Conservation (phyloP, 768 basidiomycete genomes). For the Amanita phalloides region DNA sequence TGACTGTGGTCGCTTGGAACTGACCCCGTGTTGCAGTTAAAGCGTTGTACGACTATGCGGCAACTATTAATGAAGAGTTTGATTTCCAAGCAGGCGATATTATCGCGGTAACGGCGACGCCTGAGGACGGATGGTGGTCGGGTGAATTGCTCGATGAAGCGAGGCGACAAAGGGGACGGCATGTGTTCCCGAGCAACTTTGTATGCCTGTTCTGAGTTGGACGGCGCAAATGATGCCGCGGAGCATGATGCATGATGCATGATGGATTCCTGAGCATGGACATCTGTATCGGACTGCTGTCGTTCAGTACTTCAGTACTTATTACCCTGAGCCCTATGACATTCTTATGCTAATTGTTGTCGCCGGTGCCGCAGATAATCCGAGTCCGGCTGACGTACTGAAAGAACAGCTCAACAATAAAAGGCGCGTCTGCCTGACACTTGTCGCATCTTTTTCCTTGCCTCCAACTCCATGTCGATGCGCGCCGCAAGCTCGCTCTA, state of each 20-base stretch:
- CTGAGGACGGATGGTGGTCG: constrained; percentile 98
- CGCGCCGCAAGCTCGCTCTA: constrained; percentile 26
- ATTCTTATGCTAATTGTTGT: constrained; percentile 1
- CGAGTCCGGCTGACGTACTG: not conserved
- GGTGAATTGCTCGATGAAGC: constrained; percentile 77
- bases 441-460: not conserved
- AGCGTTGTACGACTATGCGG: constrained; percentile 80
- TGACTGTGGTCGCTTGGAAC: not conserved
- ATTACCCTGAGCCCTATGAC: not conserved
- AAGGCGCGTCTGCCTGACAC: not conserved
- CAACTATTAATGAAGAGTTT: constrained; percentile 87
- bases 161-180: constrained; percentile 56
- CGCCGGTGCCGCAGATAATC: not conserved
- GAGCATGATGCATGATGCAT: not conserved
- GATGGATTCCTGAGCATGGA: not conserved
- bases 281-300: not conserved
- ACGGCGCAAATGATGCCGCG: not conserved
- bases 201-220: constrained; percentile 57
- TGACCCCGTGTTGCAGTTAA: constrained; percentile 43
- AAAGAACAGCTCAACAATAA: not conserved
- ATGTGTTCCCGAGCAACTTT: constrained; percentile 86
- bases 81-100: constrained; percentile 94
- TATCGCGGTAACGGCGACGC: constrained; percentile 89
- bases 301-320: not conserved
- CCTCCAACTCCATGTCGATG: constrained; percentile 16